Evolutionary conservation across 495 filamentous ascomycete genomes (phyloP).

Genomic region (Aspergillus homomorphus): DNA sequence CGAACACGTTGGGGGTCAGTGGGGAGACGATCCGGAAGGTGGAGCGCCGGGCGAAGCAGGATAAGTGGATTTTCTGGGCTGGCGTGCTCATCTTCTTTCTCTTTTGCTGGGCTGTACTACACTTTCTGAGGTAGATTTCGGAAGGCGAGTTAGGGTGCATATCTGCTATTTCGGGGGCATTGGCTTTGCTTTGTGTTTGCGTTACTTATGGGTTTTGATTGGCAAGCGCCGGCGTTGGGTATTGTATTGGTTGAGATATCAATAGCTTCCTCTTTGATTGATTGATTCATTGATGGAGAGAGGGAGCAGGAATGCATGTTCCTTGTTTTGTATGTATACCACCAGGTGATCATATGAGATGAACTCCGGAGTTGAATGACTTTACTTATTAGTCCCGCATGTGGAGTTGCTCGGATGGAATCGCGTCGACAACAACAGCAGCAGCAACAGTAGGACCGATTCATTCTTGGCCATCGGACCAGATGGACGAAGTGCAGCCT

Average conservation of each 20-base stretch:
- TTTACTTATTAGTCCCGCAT: not conserved
- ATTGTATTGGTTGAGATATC: slow-evolving; percentile 10
- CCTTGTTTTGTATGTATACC: too few species aligned
- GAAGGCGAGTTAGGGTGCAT: not conserved
- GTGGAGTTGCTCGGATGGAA: not conserved
- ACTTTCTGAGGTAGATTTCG: slow-evolving; percentile 63
- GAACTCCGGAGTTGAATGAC: slow-evolving; percentile 1
- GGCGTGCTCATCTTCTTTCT: slow-evolving; percentile 85
- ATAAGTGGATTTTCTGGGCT: slow-evolving; percentile 96
- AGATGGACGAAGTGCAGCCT: not conserved
- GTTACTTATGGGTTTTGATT: slow-evolving; percentile 16
- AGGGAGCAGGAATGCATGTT: too few species aligned
- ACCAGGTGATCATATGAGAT: not conserved
- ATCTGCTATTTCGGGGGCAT: slow-evolving; percentile 7
- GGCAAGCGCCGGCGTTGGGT: slow-evolving; percentile 40
- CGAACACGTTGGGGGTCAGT: slow-evolving; percentile 88
- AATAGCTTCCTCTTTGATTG: slow-evolving; percentile 4
- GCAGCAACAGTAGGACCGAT: not conserved
- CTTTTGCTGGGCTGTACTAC: slow-evolving; percentile 87
- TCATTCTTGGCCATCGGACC: not conserved
- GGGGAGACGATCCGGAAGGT: slow-evolving; percentile 97
- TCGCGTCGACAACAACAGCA: not conserved
- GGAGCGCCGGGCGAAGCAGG: slow-evolving; percentile 84
- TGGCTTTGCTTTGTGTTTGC: slow-evolving; percentile 10
- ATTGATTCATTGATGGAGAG: too few species aligned